phyloP scores from a whole-genome alignment of 345 rosid genomes.

The Citrus mangshanensis region DNA sequence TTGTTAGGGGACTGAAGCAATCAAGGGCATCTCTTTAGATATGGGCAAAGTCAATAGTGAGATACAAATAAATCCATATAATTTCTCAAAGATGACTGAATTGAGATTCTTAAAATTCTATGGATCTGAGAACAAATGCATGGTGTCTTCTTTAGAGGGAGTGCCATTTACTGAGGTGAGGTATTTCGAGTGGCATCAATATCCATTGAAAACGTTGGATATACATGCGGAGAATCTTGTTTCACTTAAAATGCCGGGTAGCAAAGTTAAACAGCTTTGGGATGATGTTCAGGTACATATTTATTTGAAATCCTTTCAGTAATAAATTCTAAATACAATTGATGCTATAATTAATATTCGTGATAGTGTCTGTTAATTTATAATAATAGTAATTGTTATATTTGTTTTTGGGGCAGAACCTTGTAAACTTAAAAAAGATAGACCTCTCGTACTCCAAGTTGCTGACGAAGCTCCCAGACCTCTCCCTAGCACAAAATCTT shows the following conservation, averaged over 20 bases:
- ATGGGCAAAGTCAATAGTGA: neutral
- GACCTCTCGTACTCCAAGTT: neutral
- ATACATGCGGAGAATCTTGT: too few species aligned
- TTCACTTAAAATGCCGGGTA: too few species aligned
- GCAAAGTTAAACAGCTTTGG: too few species aligned
- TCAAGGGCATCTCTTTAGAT: neutral
- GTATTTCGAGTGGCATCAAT: neutral
- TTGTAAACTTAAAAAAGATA: too few species aligned
- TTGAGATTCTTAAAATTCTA: slow-evolving; percentile 29
- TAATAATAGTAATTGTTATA: neutral
- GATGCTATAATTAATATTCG: too few species aligned
- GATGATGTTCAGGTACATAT: too few species aligned
- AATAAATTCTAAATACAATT: too few species aligned
- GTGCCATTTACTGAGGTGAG: slow-evolving; percentile 24
- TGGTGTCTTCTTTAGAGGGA: neutral
- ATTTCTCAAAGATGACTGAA: slow-evolving; percentile 20
- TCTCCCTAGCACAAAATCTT: slow-evolving; percentile 26
- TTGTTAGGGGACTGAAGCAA: too few species aligned
- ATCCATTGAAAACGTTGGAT: too few species aligned
- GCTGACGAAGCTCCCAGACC: slow-evolving; percentile 22
- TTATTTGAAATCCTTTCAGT: too few species aligned
- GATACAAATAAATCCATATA: neutral
- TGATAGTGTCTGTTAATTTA: neutral
- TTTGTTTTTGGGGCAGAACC: neutral
- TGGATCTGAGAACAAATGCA: neutral